phyloP scores from a whole-genome alignment of 2,329 filamentous ascomycete species.

The Hymenoscyphus linearis region DNA sequence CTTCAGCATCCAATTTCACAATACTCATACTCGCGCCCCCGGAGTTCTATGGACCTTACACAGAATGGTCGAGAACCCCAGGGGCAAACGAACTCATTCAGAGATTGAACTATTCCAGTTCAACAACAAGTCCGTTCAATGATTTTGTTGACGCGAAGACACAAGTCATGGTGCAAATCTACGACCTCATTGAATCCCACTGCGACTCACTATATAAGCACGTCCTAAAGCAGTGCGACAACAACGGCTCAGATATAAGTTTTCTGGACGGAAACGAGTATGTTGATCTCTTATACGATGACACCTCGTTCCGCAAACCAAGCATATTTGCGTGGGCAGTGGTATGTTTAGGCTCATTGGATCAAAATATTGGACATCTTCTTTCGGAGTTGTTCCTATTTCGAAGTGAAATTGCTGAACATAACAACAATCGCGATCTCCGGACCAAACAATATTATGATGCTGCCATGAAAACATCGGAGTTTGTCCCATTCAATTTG shows the following conservation, averaged over 20 bases:
- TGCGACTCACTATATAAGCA: background rate
- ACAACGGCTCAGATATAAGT: background rate
- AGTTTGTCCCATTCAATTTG: background rate
- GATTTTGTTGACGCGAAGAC: background rate
- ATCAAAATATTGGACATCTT: slow-evolving; percentile 1
- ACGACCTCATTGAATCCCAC: background rate
- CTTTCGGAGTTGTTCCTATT: background rate
- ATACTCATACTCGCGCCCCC: background rate
- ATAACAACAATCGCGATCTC: background rate
- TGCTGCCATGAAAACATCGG: background rate
- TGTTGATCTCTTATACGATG: slow-evolving; percentile 2
- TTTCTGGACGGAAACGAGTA: background rate
- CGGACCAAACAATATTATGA: background rate
- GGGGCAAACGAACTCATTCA: background rate
- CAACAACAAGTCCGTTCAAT: background rate
- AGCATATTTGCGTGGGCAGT: slow-evolving; percentile 2
- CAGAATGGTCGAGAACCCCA: background rate
- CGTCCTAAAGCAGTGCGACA: background rate
- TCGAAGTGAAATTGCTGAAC: background rate
- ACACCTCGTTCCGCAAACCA: background rate
- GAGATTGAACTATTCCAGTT: background rate
- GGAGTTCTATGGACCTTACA: background rate
- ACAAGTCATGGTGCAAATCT: background rate
- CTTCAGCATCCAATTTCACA: background rate
- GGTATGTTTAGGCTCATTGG: background rate